Evolutionary conservation across 2,329 filamentous ascomycete genomes (phyloP), one percentile per base, ranked within the genome.

Genomic region (Diplocarpon mali): DNA sequence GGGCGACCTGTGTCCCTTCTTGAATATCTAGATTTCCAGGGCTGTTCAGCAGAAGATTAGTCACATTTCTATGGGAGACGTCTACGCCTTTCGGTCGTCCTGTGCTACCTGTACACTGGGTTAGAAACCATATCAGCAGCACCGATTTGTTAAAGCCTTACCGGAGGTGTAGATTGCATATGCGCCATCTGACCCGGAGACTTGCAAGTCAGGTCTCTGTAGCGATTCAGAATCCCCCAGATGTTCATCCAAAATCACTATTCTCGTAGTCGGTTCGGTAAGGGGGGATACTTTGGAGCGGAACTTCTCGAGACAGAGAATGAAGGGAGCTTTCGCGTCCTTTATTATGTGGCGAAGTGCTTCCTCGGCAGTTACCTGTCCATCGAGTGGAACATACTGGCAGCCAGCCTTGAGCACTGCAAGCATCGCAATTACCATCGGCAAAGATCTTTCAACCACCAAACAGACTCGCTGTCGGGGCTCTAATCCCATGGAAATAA

Each of bases 1-100:
- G 73, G 2, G 69, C 72, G 7, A 78, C 74, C 11, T 67, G 67
- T 10, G 65, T 70, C 11, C 74, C 74, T 2, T 64, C 58, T 10
- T 53, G 60, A 40, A 78, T 71, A 2, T 67, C 69, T 13, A 79
- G 56, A 45, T 67, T 69, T 5, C 70, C 72, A 0, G 75, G 74
- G 16, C 66, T 64, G 20, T 69, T 57, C 44, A 70, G 68, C 5
- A 77, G 60, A 10, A 75, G 62, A 56, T 78, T 78, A 13, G 69
- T 67, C 14, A 77, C 70, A 51, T 75, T 74, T 30, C 58, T 59
- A 48, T 80, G 76, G 14, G 67, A 69, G 16, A 78, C 67, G 56
- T 78, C 71, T 8, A 92, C 88, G 59, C 88, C 88, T 71, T 95
- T 95, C 40, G 88, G 88, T 6, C 83, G 72, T 36, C 88, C 88